Evolutionary conservation across 2,329 filamentous ascomycete species (phyloP).

Genomic region (Esteya vermicola): DNA sequence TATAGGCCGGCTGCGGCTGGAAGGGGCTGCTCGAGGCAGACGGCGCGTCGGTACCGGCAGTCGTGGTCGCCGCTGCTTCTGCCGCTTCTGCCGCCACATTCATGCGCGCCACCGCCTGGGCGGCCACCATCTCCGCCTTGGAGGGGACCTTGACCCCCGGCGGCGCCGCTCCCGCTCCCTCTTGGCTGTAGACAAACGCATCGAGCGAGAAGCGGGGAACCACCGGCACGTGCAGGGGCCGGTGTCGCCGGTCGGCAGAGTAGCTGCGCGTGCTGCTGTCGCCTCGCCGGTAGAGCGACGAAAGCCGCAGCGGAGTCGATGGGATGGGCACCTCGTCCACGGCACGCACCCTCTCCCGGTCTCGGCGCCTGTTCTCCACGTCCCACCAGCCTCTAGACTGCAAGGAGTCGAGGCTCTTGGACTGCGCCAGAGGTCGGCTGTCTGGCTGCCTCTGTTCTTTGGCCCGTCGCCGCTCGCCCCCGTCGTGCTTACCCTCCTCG

Average conservation of each 20-base stretch:
- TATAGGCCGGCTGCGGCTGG: conserved; percentile 15
- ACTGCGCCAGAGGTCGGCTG: not conserved
- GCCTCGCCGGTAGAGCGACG: not conserved
- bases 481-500: not conserved
- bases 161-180: conserved; percentile 9
- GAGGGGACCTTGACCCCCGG: conserved; percentile 8
- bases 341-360: not conserved
- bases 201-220: conserved; percentile 10
- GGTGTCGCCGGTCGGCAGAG: not conserved
- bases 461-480: not conserved
- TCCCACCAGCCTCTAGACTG: not conserved
- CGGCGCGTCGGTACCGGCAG: not conserved
- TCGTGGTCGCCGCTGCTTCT: not conserved
- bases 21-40: conserved; percentile 7
- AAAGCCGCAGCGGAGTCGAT: not conserved
- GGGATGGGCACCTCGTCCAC: not conserved
- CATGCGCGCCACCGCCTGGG: not conserved
- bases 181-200: conserved; percentile 14
- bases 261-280: not conserved
- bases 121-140: conserved; percentile 3
- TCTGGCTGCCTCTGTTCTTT: not conserved
- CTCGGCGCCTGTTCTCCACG: not conserved
- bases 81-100: not conserved
- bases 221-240: not conserved
- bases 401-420: not conserved